Percentiles rank a stretch among this genome's conserved stretches.
Evolutionary conservation across 2,329 filamentous ascomycete species (phyloP).

Genomic region (Scedosporium apiospermum): DNA sequence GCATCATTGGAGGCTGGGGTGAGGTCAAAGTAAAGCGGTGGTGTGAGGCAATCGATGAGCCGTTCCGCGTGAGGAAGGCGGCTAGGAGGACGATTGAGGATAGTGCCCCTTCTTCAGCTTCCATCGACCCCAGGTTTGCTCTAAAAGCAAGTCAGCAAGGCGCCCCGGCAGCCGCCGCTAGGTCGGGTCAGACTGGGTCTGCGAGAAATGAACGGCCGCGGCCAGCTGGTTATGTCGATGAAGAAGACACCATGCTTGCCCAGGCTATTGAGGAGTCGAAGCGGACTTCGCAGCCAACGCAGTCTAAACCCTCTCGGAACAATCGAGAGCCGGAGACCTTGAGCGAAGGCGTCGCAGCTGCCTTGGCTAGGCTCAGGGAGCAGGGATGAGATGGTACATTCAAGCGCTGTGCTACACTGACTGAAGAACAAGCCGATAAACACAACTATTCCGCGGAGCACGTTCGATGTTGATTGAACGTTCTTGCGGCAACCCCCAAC

Average conservation of each 20-base stretch:
- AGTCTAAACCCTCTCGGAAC: background rate
- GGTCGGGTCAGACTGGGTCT: background rate
- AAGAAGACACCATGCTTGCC: conserved; percentile 39
- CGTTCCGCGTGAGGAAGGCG: conserved; percentile 68
- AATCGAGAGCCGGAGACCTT: conserved; percentile 19
- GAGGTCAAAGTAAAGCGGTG: conserved; percentile 89
- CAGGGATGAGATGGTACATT: conserved; percentile 18
- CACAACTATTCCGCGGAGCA: background rate
- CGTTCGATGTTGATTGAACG: background rate
- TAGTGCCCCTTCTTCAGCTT: background rate
- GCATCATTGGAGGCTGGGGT: conserved; percentile 83
- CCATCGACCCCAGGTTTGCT: background rate
- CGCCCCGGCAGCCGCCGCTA: background rate
- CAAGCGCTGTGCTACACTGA: too few species aligned
- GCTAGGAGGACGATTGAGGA: conserved; percentile 33
- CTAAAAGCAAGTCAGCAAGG: background rate
- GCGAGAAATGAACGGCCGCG: background rate
- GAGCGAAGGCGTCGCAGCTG: conserved; percentile 49
- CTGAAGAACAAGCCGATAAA: too few species aligned
- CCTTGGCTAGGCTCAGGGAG: conserved; percentile 48
- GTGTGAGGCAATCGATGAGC: conserved; percentile 72
- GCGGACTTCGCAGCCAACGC: conserved; percentile 22
- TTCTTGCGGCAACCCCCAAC: too few species aligned
- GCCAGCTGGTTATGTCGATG: conserved; percentile 31
- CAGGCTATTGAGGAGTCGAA: conserved; percentile 37